Evolutionary conservation across 2,329 filamentous ascomycete species (phyloP), one percentile per base, ranked within the genome.

Genomic region (Monilinia fructicola): DNA sequence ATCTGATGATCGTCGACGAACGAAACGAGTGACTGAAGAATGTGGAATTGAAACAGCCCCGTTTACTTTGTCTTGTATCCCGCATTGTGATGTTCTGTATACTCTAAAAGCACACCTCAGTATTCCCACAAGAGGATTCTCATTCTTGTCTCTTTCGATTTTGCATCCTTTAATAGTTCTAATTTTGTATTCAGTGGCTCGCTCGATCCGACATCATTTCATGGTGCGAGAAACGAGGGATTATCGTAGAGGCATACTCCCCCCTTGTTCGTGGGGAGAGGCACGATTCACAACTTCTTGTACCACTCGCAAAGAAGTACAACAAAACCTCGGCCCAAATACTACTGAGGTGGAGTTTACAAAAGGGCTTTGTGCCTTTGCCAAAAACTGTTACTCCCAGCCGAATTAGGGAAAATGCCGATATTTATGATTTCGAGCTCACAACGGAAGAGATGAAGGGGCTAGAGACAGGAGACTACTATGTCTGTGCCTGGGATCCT

Each of bases 301-400:
- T 84, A 67, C 81, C 81, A 18, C 78, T 96, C 66, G 86, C 88
- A 0, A 81, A 88, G 73, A 93, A 92, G 79, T 86, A 95, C 76
- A 82, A 82, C 70, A 93, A 90, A 79, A 85, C 85, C 10, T 85
- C 89, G 67, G 89, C 90, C 12, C 93, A 96, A 81, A 80, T 96
- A 12, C 78, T 97, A 73, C 79, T 96, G 60, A 84, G 92, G 69
- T 97, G 92, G 84, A 90, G 90, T 71, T 77, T 96, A 78, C 90
- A 96, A 78, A 93, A 91, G 79, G 89, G 86, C 4, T 87, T 86
- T 76, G 82, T 90, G 44, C 90, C 90, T 55, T 79, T 93, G 68
- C 89, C 90, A 28, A 93, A 93, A 83, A 91, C 87, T 68, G 88
- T 89, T 60, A 89, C 85, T 5, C 83, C 86, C 0, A 84, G 82